Percentiles rank a stretch among this genome's conserved stretches.
phyloP scores from a whole-genome alignment of 257 asterid genomes.

The Salvia rosmarinus region DNA sequence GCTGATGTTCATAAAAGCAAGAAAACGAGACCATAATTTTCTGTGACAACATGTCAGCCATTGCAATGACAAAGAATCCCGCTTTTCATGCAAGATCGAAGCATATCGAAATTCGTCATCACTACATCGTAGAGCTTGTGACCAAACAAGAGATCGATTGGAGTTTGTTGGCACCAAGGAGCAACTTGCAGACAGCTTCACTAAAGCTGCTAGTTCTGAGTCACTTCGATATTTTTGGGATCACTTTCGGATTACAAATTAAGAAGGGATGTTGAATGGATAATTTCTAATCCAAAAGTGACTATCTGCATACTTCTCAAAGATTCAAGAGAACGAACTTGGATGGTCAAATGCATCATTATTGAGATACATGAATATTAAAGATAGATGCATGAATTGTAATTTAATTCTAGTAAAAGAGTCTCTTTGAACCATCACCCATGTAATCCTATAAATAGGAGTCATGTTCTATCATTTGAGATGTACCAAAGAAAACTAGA shows the following conservation, averaged over 20 bases:
- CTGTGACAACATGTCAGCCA: neutral
- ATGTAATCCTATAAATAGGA: too few relatives aligned
- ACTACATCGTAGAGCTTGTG: neutral
- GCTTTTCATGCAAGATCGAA: slow-evolving; percentile 6
- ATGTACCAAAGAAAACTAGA: too few relatives aligned
- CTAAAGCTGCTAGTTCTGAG: neutral
- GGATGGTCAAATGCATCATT: too few relatives aligned
- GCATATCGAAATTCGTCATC: slow-evolving; percentile 5
- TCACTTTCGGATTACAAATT: slow-evolving; percentile 7
- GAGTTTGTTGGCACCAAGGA: neutral
- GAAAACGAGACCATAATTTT: neutral
- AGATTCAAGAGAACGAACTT: too few relatives aligned
- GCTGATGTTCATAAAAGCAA: neutral
- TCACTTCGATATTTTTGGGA: neutral
- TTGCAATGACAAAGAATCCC: neutral
- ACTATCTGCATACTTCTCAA: too few relatives aligned
- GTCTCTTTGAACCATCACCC: too few relatives aligned
- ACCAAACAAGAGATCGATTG: neutral
- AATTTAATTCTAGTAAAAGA: too few relatives aligned
- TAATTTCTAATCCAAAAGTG: slow-evolving; percentile 2
- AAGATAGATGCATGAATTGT: too few relatives aligned
- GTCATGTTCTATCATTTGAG: too few relatives aligned
- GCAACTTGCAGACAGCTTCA: neutral
- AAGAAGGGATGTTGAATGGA: neutral
- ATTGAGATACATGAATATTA: too few relatives aligned